Evolutionary conservation across 768 basidiomycete genomes (phyloP).

Genomic region (Auricularia cornea): DNA sequence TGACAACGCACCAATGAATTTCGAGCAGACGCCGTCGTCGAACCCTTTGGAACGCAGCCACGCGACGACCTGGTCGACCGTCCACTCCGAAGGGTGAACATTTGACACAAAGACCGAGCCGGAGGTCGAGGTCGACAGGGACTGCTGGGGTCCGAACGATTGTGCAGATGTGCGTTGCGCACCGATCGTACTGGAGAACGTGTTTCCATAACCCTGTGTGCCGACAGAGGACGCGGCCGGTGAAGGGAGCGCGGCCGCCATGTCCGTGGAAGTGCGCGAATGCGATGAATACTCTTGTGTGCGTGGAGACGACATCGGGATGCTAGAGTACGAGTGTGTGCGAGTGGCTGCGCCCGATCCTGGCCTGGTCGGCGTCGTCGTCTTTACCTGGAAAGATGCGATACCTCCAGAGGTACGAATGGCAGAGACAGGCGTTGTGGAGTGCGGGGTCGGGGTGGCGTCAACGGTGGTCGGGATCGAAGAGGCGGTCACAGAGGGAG

Average conservation of each 20-base stretch:
- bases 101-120: not conserved
- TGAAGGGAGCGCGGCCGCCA: conserved; percentile 4
- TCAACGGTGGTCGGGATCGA: not conserved
- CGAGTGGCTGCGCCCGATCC: not conserved
- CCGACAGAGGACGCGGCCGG: conserved; percentile 6
- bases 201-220: not conserved
- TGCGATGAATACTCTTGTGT: not conserved
- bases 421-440: not conserved
- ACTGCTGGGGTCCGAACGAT: not conserved
- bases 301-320: not conserved
- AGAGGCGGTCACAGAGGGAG: not conserved
- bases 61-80: conserved; percentile 77
- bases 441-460: not conserved
- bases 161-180: not conserved
- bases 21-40: conserved; percentile 70
- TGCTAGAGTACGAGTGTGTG: not conserved
- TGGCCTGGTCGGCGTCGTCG: not conserved
- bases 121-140: conserved; percentile 3
- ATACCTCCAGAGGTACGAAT: not conserved
- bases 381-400: not conserved
- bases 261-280: not conserved
- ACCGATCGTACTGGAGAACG: not conserved
- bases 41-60: conserved; percentile 86
- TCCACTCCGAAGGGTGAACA: conserved; percentile 65
- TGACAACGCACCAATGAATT: conserved; percentile 67